Percentiles rank a stretch among this genome's conserved stretches.
Evolutionary conservation across 169 alveolate genomes (phyloP).

Genomic region (Perkinsus olseni): DNA sequence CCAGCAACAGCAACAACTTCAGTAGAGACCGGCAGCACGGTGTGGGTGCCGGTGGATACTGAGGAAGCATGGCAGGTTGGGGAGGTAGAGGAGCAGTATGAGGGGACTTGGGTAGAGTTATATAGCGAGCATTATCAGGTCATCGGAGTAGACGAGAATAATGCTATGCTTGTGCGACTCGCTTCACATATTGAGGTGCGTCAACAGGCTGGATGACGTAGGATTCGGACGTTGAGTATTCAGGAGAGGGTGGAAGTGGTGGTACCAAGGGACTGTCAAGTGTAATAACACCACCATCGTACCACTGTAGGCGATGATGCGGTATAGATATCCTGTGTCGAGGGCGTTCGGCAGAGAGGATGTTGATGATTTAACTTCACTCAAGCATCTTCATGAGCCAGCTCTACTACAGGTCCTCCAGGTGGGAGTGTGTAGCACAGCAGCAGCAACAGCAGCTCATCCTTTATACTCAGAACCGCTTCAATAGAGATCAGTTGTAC

Average conservation of each 20-base stretch:
- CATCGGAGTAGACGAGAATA: neutral
- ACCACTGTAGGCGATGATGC: neutral
- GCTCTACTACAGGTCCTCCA: slow-evolving; percentile 82
- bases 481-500: slow-evolving; percentile 74
- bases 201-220: too few species aligned
- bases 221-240: too few species aligned
- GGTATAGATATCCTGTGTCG: neutral
- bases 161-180: neutral
- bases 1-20: neutral
- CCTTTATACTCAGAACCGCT: slow-evolving; percentile 43
- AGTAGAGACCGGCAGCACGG: neutral
- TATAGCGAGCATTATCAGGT: neutral
- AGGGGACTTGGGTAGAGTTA: neutral
- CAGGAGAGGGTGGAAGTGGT: neutral
- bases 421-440: slow-evolving; percentile 9
- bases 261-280: neutral
- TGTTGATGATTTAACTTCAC: slow-evolving; percentile 62
- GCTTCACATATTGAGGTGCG: too few species aligned
- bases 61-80: neutral
- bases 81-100: neutral
- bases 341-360: neutral
- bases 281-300: neutral
- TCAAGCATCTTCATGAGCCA: slow-evolving; percentile 82
- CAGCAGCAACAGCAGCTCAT: neutral
- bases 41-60: neutral